Evolutionary conservation across 2,329 filamentous ascomycete species (phyloP), one percentile per base, ranked within the genome.

Genomic region (Aspergillus ochraceoroseus): DNA sequence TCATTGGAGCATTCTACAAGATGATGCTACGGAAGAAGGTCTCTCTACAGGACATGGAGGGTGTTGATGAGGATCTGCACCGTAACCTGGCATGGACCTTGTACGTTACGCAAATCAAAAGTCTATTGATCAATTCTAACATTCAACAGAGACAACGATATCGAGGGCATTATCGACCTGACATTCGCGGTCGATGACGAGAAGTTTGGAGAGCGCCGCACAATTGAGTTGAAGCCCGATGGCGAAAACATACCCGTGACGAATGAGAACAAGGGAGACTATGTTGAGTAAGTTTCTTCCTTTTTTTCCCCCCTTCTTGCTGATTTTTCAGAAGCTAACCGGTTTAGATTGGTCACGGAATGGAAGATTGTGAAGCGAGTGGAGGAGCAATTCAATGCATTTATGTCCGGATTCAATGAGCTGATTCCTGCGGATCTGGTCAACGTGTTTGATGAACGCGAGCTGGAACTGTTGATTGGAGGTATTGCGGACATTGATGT

Each of bases 401-500:
- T 98, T 70, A 90, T 95, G 63, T 83, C 87, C 46, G 92, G 92
- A 3, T 98, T 98, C 75, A 87, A 96, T 62, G 92, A 98, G 72
- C 78, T 98, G 25, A 96, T 98, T 45, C 92, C 92, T 2, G 82
- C 89, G 40, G 92, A 98, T 60, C 77, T 98, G 35, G 89, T 98
- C 67, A 96, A 95, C 57, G 92, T 98, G 27, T 98, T 98, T 59
- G 92, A 98, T 60, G 92, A 98, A 73, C 85, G 92, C 57, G 92
- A 98, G 68, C 75, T 98, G 32, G 92, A 98, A 68, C 71, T 98
- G 53, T 76, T 98, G 54, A 96, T 98, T 61, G 92, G 92, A 52
- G 92, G 92, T 76, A 98, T 98, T 56, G 92, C 92, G n/a, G 92
- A 98, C 68, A 98, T 98, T 54, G 92, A 98, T 59, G 90, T 98